Percentiles rank a stretch among this genome's conserved stretches.
phyloP scores from a whole-genome alignment of 768 basidiomycete genomes.

The Hortiboletus flavorubellus region DNA sequence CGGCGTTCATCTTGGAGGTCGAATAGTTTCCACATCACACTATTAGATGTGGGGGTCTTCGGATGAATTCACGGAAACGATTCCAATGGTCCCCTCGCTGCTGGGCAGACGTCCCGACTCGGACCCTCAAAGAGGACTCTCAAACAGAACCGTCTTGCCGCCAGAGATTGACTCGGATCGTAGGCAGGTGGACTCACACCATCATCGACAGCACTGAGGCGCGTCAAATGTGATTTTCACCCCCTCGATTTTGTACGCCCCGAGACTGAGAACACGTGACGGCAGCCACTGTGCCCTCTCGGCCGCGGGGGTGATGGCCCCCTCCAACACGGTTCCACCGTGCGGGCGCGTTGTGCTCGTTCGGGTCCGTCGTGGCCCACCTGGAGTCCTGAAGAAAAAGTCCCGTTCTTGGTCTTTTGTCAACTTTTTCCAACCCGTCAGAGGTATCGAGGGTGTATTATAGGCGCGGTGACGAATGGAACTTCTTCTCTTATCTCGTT shows the following conservation, averaged over 20 bases:
- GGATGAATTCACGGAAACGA: no score
- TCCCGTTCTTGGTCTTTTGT: not conserved
- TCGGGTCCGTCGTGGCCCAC: not conserved
- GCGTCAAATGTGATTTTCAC: not conserved
- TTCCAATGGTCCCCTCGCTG: no score
- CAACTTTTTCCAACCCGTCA: no score
- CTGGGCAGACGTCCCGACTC: not conserved
- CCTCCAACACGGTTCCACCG: not conserved
- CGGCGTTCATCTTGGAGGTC: no score
- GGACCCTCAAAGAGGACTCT: not conserved
- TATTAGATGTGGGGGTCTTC: no score
- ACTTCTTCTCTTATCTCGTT: no score
- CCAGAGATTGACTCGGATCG: not conserved
- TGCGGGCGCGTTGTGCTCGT: conserved; percentile 1
- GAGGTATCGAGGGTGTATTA: no score
- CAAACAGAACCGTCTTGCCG: not conserved
- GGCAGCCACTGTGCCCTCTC: not conserved
- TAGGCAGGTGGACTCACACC: not conserved
- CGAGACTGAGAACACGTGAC: not conserved
- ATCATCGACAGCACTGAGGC: not conserved
- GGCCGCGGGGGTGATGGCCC: not conserved
- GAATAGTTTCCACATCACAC: no score
- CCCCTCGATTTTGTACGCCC: not conserved
- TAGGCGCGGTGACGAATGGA: no score
- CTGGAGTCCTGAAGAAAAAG: not conserved